Percentiles rank a stretch among this genome's conserved stretches.
These are phyloP conservation scores for Rhinocladiella similis DNA, from an alignment of 2,329 filamentous ascomycete genomes.

Conservation along the genomic window DNA sequence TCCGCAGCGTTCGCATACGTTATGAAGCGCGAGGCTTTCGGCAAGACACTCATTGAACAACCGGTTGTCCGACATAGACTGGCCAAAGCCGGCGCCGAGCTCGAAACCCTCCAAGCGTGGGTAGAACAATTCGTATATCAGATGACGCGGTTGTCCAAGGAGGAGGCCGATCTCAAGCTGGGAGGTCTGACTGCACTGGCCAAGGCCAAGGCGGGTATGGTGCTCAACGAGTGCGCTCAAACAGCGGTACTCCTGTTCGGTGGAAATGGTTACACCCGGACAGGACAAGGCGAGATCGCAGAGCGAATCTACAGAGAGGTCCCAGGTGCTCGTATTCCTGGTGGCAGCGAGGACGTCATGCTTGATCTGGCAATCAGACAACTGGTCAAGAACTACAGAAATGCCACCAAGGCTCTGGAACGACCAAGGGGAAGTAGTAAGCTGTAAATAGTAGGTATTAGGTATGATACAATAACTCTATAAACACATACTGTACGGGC, in stretches of 20 bases:
- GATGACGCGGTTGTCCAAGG: conserved; percentile 56
- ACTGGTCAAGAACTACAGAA: conserved; percentile 64
- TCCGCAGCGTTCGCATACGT: conserved; percentile 61
- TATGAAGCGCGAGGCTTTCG: conserved; percentile 66
- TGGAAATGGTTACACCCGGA: conserved; percentile 69
- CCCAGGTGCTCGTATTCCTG: conserved; percentile 61
- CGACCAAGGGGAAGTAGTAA: conserved; percentile 25
- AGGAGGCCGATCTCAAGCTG: conserved; percentile 51
- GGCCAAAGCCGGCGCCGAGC: conserved; percentile 65
- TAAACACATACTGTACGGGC: too few species aligned
- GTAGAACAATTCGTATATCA: conserved; percentile 38
- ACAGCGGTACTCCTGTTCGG: conserved; percentile 71
- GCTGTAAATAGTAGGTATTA: conserved; percentile 10
- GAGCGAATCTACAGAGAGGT: conserved; percentile 67
- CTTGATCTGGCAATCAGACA: conserved; percentile 68
- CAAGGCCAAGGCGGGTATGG: conserved; percentile 71
- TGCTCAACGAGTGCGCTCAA: conserved; percentile 70
- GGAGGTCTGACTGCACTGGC: conserved; percentile 70
- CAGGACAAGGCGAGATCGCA: conserved; percentile 68
- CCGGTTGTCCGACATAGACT: conserved; percentile 72
- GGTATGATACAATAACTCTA: background rate
- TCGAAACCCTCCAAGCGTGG: conserved; percentile 72
- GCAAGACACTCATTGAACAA: conserved; percentile 69
- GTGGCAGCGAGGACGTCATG: conserved; percentile 71
- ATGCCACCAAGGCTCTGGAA: conserved; percentile 24